Base-by-base conservation (phyloP, 495 filamentous ascomycete species). In the Penicillium fimorum region DNA sequence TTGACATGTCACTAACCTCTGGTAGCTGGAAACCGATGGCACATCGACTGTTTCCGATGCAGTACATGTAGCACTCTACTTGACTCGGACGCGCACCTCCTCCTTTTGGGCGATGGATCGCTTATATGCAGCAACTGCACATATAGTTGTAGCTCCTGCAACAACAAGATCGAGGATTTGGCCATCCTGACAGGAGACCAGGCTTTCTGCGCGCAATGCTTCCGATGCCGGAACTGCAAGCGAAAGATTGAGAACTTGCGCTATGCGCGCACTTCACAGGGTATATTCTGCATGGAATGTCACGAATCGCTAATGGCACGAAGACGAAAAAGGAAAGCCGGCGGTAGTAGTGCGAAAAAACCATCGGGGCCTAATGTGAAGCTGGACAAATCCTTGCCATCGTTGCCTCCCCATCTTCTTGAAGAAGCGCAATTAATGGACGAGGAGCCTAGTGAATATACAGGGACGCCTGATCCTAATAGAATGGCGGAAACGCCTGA, bases 91-190 rank as follows among this genome's bases (percentile, higher is more conserved):
- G 95, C 95, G 59, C 97, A 99, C 70, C 88, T 99, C 35, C 83
- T 99, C 40, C 85, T 99, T 17, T 89, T 99, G 52, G 95, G 94
- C 63, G 95, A 99, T 71, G 95, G 94, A 40, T 97, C 94, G 6
- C 82, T 99, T 53, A 97, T 99, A 59, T 99, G 95, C 79, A 97
- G 96, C 75, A 95, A 96, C 68, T 99, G 95, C 78, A 99, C 95
- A 40, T 99, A 99, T 74, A 97, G 92, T 78, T 99, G 95, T 77
- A 96, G 89, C 70, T 92, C 92, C 42, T 99, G 95, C 70, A 85
- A 85, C 30, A 92, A 96, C 70, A 99, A 99, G 79, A 99, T 99
- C 55, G 95, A 99, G 68, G 95, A 99, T 69, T 78, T 97, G 60
- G 95, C 95, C 38, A 99, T 99, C 69, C 79, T 99, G 42, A 99